Percentiles rank a stretch among this genome's conserved stretches.
These are phyloP conservation scores for Plasmopara halstedii DNA, from an alignment of 352 stramenopile species.

Conservation along the genomic window DNA sequence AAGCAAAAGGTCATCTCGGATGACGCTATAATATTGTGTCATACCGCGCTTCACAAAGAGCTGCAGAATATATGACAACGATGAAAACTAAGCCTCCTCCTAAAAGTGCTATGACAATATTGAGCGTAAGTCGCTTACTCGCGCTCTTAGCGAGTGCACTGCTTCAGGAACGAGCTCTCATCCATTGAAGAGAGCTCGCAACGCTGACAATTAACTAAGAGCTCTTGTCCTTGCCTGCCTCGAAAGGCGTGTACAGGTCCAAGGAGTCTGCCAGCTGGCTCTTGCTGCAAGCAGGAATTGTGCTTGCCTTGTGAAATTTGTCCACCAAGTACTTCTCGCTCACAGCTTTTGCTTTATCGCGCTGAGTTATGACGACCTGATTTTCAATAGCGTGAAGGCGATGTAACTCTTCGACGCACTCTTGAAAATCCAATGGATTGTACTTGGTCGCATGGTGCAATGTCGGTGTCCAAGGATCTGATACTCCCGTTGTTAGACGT, in stretches of 20 bases:
- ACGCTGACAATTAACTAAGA: slow-evolving; percentile 1
- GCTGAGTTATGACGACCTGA: slow-evolving; percentile 50
- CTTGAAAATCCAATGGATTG: slow-evolving; percentile 56
- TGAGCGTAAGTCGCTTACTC: no score
- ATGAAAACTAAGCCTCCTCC: no score
- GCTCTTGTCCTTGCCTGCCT: slow-evolving; percentile 5
- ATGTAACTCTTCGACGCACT: slow-evolving; percentile 59
- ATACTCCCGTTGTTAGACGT: slow-evolving; percentile 55
- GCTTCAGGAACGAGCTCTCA: no score
- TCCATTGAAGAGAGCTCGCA: no score
- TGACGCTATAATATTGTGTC: no score
- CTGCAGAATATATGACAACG: no score
- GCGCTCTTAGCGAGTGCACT: no score
- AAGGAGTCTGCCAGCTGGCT: slow-evolving; percentile 46
- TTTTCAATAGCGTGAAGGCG: slow-evolving; percentile 52
- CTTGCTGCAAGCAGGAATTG: slow-evolving; percentile 38
- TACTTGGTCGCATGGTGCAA: slow-evolving; percentile 74
- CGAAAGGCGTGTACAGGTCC: slow-evolving; percentile 17
- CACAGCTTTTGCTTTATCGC: slow-evolving; percentile 74
- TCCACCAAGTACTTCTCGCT: slow-evolving; percentile 76
- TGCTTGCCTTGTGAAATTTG: slow-evolving; percentile 53
- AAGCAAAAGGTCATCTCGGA: no score
- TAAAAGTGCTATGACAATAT: no score
- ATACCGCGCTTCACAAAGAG: no score
- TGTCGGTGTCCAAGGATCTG: slow-evolving; percentile 66